Percentiles rank a stretch among this genome's conserved stretches.
Evolutionary conservation across 1,284 basidiomycete genomes (phyloP).

Genomic region (Austropuccinia psidii): DNA sequence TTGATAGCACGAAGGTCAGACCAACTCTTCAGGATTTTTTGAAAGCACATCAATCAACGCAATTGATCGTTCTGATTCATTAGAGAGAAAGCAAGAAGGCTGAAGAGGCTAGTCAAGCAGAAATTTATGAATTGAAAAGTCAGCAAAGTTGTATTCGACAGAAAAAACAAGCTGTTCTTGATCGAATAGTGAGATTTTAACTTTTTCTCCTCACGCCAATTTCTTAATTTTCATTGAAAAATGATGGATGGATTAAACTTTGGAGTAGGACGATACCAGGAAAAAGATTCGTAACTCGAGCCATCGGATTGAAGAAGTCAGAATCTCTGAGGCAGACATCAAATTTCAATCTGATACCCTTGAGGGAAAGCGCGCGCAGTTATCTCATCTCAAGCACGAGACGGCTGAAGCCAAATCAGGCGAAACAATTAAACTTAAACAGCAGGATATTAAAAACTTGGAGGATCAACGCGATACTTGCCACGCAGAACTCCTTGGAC

Average conservation of each 20-base stretch:
- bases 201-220: neutral
- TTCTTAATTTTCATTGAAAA: neutral
- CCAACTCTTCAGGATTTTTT: constrained; percentile 35
- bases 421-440: constrained; percentile 59
- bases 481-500: constrained; percentile 62
- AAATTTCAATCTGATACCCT: constrained; percentile 38
- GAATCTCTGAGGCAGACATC: constrained; percentile 58
- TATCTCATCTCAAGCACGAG: constrained; percentile 57
- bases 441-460: constrained; percentile 55
- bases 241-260: neutral
- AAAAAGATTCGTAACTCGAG: constrained; percentile 49
- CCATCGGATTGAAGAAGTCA: constrained; percentile 41
- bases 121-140: constrained; percentile 40
- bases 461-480: constrained; percentile 66
- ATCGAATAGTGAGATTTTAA: constrained; percentile 27
- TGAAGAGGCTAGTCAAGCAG: constrained; percentile 40
- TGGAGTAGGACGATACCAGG: constrained; percentile 34
- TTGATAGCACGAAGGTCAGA: constrained; percentile 59
- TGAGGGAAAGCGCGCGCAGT: constrained; percentile 58
- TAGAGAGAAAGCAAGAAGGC: constrained; percentile 34
- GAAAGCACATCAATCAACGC: neutral
- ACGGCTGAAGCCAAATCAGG: constrained; percentile 63
- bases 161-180: constrained; percentile 25
- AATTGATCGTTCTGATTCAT: neutral
- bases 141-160: neutral